Evolutionary conservation across 768 basidiomycete species (phyloP), one percentile per base, ranked within the genome.

Genomic region (Naematelia aurantialba): DNA sequence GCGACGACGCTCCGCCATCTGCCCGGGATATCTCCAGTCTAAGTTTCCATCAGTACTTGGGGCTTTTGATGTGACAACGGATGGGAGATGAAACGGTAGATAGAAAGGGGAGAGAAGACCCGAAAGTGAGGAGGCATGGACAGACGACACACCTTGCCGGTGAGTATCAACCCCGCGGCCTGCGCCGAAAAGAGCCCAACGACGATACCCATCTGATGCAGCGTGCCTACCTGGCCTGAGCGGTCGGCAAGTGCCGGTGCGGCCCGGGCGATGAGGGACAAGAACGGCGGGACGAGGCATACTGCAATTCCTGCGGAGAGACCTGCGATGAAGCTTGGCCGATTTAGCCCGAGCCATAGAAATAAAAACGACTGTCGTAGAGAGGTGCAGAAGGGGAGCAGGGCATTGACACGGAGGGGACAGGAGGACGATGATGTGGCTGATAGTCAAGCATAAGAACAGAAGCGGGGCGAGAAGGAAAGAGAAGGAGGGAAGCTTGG

Each of bases 141-240:
- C 19, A 19, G 42, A 34, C n/a, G 22, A 57, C 71, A 46, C 30
- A 70, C 71, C 49, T 58, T 29, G 11, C 75, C 75, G 5, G 73
- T 76, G 21, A 69, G 51, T 13, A 64, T 56, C 26, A 69, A 60
- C 5, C 75, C 75, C 4, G 67, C 62, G 3, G 69, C 26, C 47
- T 76, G 75, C 14, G 72, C 70, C 12, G 61, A 62, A 31, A 65
- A 65, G 27, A 76, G 59, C 1, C 75, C 75, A 2, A 71, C 10
- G 4, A 73, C 71, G 46, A 76, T 76, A 13, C 56, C 75, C 42
- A 76, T 44, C 48, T 76, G 75, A 49, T 76, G 68, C 31, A 74
- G 51, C 24, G 66, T 72, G 19, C 75, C 75, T 14, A 76, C 67
- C 25, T 67, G 63, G 10, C 75, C 75, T 29, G 65, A 63, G 17